Evolutionary conservation across 176 grass and related monocot genomes (phyloP).

Genomic region (Pharus latifolius): DNA sequence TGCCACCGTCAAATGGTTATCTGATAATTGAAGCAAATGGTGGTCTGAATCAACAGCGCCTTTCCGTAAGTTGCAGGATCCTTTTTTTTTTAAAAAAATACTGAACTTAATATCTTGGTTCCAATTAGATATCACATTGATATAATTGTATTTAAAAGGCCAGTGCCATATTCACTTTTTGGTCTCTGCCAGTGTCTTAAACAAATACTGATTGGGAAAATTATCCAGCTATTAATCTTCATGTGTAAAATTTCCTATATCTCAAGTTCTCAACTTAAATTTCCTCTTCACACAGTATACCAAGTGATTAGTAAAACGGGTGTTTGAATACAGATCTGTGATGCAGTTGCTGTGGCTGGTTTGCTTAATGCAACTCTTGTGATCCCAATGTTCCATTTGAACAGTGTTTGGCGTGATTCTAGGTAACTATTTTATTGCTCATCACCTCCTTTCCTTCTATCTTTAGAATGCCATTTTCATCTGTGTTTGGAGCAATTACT

Average conservation of each 20-base stretch:
- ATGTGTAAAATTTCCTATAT: neutral
- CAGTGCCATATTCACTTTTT: constrained; percentile 5
- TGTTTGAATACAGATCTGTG: constrained; percentile 67
- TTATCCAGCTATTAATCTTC: neutral
- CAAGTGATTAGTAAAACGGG: constrained; percentile 15
- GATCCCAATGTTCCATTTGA: constrained; percentile 87
- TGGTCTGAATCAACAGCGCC: constrained; percentile 89
- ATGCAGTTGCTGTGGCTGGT: constrained; percentile 84
- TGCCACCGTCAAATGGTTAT: constrained; percentile 79
- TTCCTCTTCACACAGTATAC: neutral
- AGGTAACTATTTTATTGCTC: constrained; percentile 39
- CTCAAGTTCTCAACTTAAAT: neutral
- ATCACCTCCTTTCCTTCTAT: neutral
- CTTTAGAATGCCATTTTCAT: neutral
- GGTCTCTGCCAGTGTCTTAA: too few species aligned
- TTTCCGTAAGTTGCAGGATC: constrained; percentile 62
- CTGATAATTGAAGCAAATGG: constrained; percentile 99
- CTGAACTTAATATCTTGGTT: neutral
- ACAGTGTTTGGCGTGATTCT: constrained; percentile 90
- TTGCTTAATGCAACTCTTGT: constrained; percentile 95
- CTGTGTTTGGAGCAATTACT: neutral
- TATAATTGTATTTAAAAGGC: neutral
- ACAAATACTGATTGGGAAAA: too few species aligned
- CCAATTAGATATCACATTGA: neutral
- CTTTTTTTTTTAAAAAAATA: constrained; percentile 1